Conservation (phyloP, 1,284 basidiomycete genomes). For the Cryptococcus wingfieldii region DNA sequence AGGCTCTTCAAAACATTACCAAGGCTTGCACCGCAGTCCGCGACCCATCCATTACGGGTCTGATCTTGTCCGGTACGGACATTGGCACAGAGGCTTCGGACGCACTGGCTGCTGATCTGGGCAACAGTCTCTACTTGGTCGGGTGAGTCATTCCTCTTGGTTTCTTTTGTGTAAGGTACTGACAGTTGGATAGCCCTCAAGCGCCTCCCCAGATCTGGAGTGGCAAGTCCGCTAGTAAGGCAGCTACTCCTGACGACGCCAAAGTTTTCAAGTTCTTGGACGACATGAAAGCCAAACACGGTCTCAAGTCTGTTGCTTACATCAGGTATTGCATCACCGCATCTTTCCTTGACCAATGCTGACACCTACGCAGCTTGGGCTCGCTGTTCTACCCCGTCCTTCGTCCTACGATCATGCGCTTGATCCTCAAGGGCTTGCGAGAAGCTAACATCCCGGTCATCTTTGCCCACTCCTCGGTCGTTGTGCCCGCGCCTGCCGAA, state of each 20-base stretch:
- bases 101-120: constrained; percentile 10
- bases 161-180: neutral
- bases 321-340: constrained; percentile 1
- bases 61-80: constrained; percentile 13
- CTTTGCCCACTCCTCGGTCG: constrained; percentile 21
- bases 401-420: constrained; percentile 20
- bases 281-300: constrained; percentile 17
- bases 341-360: neutral
- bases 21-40: neutral
- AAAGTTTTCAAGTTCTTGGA: constrained; percentile 21
- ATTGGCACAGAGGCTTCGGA: constrained; percentile 12
- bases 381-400: constrained; percentile 17
- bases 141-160: constrained; percentile 11
- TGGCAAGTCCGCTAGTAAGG: constrained; percentile 1
- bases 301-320: constrained; percentile 15
- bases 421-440: constrained; percentile 19
- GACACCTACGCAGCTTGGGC: constrained; percentile 12
- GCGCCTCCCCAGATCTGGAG: constrained; percentile 17
- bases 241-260: constrained; percentile 16
- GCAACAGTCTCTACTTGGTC: constrained; percentile 14
- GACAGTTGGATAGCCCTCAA: constrained; percentile 8
- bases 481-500: constrained; percentile 7
- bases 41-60: neutral
- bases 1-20: neutral
- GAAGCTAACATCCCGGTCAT: constrained; percentile 17